Evolutionary conservation across 345 rosid genomes (phyloP), one percentile per base, ranked within the genome.

Genomic region (Populus ilicifolia): DNA sequence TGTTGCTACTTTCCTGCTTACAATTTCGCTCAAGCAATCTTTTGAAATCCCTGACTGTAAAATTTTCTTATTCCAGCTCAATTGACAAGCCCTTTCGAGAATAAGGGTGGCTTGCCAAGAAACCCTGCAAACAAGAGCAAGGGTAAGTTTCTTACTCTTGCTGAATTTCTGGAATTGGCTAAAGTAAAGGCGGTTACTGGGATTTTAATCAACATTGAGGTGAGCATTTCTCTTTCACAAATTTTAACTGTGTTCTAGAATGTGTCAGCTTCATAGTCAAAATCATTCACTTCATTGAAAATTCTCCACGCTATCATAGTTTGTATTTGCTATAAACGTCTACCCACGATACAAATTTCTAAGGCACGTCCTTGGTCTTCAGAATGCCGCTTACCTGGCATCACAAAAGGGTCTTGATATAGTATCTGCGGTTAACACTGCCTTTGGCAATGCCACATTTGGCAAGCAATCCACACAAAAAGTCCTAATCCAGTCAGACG

Each of bases 381-480:
- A 95, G 99, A 89, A 93, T 73, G 97, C 97, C 46, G 92, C 96
- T 77, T 95, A 88, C 84, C 86, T 95, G 33, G 98, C 98, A 43
- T 85, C 97, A 20, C 88, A 93, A 79, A 88, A 87, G 81, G 95
- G 97, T 29, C 86, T 91, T 8, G 93, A 84, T 80, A 63, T 93
- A 8, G 86, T 94, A 64, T 85, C 80, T 14, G 67, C 87, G 0
- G 91, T 89, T 5, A 83, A 71, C 70, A 81, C 84, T 25, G 89
- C 95, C 79, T 71, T 94, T 72, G 76, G 79, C 46, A 88, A 88
- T 8, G 96, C 98, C 67, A 85, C 88, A 25, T 80, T 91, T 10
- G 93, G 92, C 88, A 86, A 87, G 78, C 90, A 91, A 87, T 80
- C 89, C 65, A 89, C 90, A 13, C 92, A 89, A n/a, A 87, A 87